Evolutionary conservation across 2,329 filamentous ascomycete species (phyloP), one percentile per base, ranked within the genome.

Genomic region (Nigrograna mackinnonii): DNA sequence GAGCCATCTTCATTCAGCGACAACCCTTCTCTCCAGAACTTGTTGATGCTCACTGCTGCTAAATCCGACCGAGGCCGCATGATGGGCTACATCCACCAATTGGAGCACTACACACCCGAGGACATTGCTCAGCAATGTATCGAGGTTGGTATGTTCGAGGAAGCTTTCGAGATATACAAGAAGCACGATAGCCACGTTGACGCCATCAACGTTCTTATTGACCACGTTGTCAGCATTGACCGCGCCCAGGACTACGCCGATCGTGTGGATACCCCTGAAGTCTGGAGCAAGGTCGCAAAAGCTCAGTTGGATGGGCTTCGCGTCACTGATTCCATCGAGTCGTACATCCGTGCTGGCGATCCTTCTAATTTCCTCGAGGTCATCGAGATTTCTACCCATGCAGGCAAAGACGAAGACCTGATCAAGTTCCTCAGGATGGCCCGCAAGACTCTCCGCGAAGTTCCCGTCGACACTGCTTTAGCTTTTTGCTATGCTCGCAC

Each of bases 1-100:
- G 94, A 99, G 77, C 95, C 94, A n/a, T 95, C 92, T 4, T 89
- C 89, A 4, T 99, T 99, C 79, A 96, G 90, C 60, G 95, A 99
- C 73, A 99, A 99, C 71, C 83, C 90, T 62, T 96, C 89, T 68
- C 79, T 99, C 44, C 95, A 99, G 73, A 99, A 99, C 71, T 75
- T 99, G 46, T 83, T 99, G 48, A 89, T 99, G 78, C 86, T 97
- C 62, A 99, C 94, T 19, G 94, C 95, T 33, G 91, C 91, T 57
- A 96, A 96, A 77, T 91, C 94, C 11, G 95, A 99, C 70, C 96
- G 96, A 76, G 82, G 86, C 38, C 88, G 91, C 58, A 85, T 99
- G 43, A 95, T 96, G 84, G 89, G 92, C 66, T 99, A 99, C 74
- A 94, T 99, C 54, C 89, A 96, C 68, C 85, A 88, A 60, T 83